Evolutionary conservation across 768 basidiomycete species (phyloP), one percentile per base, ranked within the genome.

Genomic region (Suillus americanus): DNA sequence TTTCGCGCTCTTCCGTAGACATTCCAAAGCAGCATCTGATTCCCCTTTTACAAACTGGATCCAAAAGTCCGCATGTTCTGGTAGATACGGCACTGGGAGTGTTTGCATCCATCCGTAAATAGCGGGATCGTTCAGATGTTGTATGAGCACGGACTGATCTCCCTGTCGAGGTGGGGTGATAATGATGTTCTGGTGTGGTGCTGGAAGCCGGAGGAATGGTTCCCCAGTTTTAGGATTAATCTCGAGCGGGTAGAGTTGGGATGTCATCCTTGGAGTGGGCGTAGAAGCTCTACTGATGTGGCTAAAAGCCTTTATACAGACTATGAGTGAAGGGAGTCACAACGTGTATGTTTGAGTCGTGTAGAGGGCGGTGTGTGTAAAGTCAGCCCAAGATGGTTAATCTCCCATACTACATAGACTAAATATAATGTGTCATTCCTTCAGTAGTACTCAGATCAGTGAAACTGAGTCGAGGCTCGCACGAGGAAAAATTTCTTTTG

Each of bases 71-170:
- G 81, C 84, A 64, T 85, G 63, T 41, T 79, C 73, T 28, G 73
- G 71, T 9, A 73, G 71, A 73, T 89, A 90, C 9, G 89, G 89
- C 54, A 79, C 79, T 0, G 86, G 86, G 0, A 86, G 82, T 2
- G 74, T 72, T n/a, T 72, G 72, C 16, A 90, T 68, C 79, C 76
- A 83, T 30, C 68, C 67, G 61, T 78, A 81, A 8, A 91, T 77
- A 6, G 64, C 68, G 2, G 76, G 76, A 67, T 90, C 85, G 65
- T 87, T 88, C 68, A 89, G 68, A 64, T 79, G 69, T 0, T 76
- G 67, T 8, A 79, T 66, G n/a, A 79, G 64, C 10, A 69, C 60
- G 33, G 78, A 72, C 14, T 74, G 79, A 67, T 88, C 86, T 43
- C 71, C 74, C 30, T 69, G 60, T 46, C 88, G 84, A 20, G 85